Base-by-base conservation (phyloP, 2,329 filamentous ascomycete genomes). In the Fusarium haematococcum region DNA sequence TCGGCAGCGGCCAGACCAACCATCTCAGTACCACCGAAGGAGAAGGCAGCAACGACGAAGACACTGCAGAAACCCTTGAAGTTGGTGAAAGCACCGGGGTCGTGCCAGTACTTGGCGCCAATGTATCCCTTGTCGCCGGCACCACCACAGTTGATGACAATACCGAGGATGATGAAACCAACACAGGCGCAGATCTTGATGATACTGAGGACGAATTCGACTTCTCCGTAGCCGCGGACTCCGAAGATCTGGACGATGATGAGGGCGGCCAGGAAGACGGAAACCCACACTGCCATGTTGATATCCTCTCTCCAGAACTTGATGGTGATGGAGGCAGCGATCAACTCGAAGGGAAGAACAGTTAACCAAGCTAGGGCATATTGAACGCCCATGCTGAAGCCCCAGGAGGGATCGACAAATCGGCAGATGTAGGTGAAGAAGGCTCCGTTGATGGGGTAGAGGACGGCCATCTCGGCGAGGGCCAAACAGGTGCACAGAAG, bases 351-450 rank as follows among this genome's bases (percentile, higher is more conserved):
- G 0, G 95, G 95, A 30, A 98, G 84, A 1, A 95, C 91, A 30
- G 95, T 89, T 3, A 97, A 88, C 95, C 95, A 98, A 83, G 97
- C 93, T 70, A 98, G 82, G 7, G 94, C 94, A 81, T 98, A 97
- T 88, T 97, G 97, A 94, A 95, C 97, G 23, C 95, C 95, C 93
- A 97, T 97, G 57, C 95, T 94, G 80, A 97, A 97, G 0, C 95
- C 95, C 95, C 94, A 98, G 0, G 95, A 95, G 2, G 95, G 96
- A 80, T 98, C 95, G 25, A 98, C 84, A 79, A 98, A 98, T 32
- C 96, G 91, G 39, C 94, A 97, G 32, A 95, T 97, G 83, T 96
- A 98, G 16, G 95, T 93, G 4, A 95, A 94, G 82, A 98, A 98
- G 8, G 95, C 97, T 69, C 96, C 96, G 39, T 95, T 94, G 37